Evolutionary conservation across 2,329 filamentous ascomycete genomes (phyloP).

Genomic region (Escovopsis sp.): DNA sequence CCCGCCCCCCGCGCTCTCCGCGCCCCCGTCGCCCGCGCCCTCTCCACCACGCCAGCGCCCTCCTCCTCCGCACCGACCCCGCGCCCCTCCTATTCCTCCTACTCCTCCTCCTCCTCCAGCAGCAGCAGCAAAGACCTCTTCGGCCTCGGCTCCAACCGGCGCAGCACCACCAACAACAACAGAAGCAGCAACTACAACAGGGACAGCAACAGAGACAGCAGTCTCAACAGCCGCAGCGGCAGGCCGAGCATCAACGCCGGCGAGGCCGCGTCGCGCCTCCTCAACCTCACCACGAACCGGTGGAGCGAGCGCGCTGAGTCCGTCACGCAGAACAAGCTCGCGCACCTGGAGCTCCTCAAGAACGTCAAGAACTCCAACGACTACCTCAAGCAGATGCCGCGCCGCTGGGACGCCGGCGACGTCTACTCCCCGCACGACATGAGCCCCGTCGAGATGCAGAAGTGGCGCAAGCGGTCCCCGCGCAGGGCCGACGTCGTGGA

Average conservation of each 20-base stretch:
- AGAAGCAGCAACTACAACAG: no score
- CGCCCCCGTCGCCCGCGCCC: slow-evolving; percentile 8
- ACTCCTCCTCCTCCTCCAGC: slow-evolving; percentile 11
- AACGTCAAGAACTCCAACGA: slow-evolving; percentile 30
- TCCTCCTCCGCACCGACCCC: slow-evolving; percentile 16
- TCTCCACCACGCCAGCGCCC: slow-evolving; percentile 1
- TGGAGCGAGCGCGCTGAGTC: slow-evolving; percentile 10
- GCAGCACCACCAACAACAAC: not conserved
- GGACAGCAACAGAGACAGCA: not conserved
- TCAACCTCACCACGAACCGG: slow-evolving; percentile 14
- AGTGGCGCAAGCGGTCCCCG: slow-evolving; percentile 53
- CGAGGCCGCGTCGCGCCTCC: slow-evolving; percentile 15
- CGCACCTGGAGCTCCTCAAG: slow-evolving; percentile 23
- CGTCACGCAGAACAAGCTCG: slow-evolving; percentile 15
- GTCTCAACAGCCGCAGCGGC: not conserved
- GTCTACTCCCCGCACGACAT: slow-evolving; percentile 86
- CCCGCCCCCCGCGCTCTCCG: slow-evolving; percentile 16
- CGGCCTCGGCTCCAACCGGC: not conserved
- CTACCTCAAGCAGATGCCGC: slow-evolving; percentile 48
- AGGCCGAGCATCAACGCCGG: slow-evolving; percentile 7
- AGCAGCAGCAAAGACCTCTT: slow-evolving; percentile 2
- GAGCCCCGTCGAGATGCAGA: slow-evolving; percentile 59
- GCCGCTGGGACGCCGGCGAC: slow-evolving; percentile 64
- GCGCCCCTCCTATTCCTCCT: slow-evolving; percentile 1
- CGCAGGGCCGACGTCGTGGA: slow-evolving; percentile 63